Conservation (phyloP, 2,329 filamentous ascomycete genomes). For the Alternaria triticina region DNA sequence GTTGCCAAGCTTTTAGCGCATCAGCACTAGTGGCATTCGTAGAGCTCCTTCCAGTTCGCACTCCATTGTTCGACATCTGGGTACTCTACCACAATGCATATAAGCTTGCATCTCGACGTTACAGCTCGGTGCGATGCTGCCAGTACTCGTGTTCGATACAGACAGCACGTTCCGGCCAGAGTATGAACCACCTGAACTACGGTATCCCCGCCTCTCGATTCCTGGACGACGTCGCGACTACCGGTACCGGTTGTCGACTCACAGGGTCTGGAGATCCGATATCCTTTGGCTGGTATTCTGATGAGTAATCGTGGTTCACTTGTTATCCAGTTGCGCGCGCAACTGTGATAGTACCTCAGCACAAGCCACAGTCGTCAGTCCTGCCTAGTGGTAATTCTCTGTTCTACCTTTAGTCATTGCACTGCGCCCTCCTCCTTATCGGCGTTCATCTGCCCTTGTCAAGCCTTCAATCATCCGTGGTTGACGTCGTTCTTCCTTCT, state of each 20-base stretch:
- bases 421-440: neutral
- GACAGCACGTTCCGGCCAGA: neutral
- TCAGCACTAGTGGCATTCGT: neutral
- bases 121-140: neutral
- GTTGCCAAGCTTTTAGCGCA: constrained; percentile 16
- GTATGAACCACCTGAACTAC: neutral
- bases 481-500: constrained; percentile 3
- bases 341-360: neutral
- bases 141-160: neutral
- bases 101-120: neutral
- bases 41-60: neutral
- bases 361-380: neutral
- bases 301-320: neutral
- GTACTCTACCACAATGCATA: neutral
- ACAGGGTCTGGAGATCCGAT: neutral
- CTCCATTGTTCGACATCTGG: neutral
- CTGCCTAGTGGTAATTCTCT: neutral
- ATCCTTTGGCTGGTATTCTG: neutral
- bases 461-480: neutral
- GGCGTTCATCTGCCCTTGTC: neutral
- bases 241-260: neutral
- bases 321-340: neutral
- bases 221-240: neutral
- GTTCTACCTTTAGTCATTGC: neutral
- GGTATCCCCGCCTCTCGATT: neutral